Conservation (phyloP, 208 protist genomes). For the Herpetomonas muscarum region DNA sequence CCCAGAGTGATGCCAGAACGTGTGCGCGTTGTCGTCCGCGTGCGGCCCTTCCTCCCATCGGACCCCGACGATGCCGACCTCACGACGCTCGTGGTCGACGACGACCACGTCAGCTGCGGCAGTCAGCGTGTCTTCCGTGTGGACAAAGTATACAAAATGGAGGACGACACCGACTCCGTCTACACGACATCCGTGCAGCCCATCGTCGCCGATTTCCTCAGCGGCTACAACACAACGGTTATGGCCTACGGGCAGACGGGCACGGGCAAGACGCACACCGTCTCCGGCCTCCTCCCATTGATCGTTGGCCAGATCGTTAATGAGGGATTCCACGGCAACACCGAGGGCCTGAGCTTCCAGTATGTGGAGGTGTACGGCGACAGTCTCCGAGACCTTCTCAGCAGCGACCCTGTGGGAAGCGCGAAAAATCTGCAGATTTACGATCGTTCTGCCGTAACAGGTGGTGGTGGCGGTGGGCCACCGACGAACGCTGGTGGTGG, state of each 20-base stretch:
- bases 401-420: conserved; percentile 22
- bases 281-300: conserved; percentile 60
- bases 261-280: conserved; percentile 94
- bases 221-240: conserved; percentile 90
- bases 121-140: conserved; percentile 77
- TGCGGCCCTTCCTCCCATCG: conserved; percentile 68
- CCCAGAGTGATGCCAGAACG: conserved; percentile 34
- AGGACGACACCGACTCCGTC: conserved; percentile 63
- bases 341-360: conserved; percentile 61
- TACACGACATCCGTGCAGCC: conserved; percentile 65
- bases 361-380: conserved; percentile 95
- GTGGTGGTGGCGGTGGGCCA: too few species aligned
- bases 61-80: conserved; percentile 41
- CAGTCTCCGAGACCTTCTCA: conserved; percentile 85
- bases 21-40: conserved; percentile 77
- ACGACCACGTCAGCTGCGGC: conserved; percentile 71
- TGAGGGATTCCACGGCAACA: conserved; percentile 33
- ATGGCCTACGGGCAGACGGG: conserved; percentile 95
- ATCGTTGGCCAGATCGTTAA: conserved; percentile 79
- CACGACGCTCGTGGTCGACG: conserved; percentile 35
- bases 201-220: conserved; percentile 72
- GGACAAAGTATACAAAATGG: conserved; percentile 78
- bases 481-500: too few species aligned
- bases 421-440: conserved; percentile 36
- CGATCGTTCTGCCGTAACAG: too few species aligned